Evolutionary conservation across 192 early-diverging fungal species (phyloP).

Genomic region (Cetraspora pellucida): DNA sequence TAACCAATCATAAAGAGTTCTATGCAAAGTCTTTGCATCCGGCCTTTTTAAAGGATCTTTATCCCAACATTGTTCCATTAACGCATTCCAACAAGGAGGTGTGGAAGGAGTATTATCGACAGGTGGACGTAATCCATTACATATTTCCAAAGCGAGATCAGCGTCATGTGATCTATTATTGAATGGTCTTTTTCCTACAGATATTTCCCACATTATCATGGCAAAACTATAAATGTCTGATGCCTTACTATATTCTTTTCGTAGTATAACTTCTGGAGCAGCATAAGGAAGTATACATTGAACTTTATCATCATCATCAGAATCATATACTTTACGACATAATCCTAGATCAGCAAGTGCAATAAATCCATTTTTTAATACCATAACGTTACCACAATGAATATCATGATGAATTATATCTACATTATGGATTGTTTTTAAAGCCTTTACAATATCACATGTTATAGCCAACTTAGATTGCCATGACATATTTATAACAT

Average conservation of each 20-base stretch:
- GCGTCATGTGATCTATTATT: conserved; percentile 37
- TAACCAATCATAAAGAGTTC: conserved; percentile 1
- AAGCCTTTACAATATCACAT: background rate
- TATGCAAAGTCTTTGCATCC: background rate
- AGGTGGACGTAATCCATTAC: conserved; percentile 39
- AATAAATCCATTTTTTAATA: background rate
- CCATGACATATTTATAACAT: conserved; percentile 1
- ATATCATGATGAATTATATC: conserved; percentile 22
- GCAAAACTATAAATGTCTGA: conserved; percentile 49
- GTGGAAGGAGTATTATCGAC: conserved; percentile 23
- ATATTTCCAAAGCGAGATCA: conserved; percentile 35
- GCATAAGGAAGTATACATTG: conserved; percentile 40
- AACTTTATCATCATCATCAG: conserved; percentile 7
- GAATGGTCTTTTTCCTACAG: conserved; percentile 43
- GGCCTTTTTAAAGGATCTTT: conserved; percentile 8
- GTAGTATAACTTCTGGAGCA: conserved; percentile 38
- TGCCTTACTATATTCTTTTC: background rate
- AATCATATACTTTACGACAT: conserved; percentile 23
- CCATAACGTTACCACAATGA: conserved; percentile 24
- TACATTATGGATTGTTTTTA: conserved; percentile 5
- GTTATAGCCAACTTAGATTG: background rate
- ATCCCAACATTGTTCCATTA: conserved; percentile 47
- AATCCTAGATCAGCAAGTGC: conserved; percentile 37
- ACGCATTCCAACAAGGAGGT: conserved; percentile 36
- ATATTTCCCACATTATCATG: conserved; percentile 50